Evolutionary conservation across 345 rosid species (phyloP).

Genomic region (Aegle marmelos): DNA sequence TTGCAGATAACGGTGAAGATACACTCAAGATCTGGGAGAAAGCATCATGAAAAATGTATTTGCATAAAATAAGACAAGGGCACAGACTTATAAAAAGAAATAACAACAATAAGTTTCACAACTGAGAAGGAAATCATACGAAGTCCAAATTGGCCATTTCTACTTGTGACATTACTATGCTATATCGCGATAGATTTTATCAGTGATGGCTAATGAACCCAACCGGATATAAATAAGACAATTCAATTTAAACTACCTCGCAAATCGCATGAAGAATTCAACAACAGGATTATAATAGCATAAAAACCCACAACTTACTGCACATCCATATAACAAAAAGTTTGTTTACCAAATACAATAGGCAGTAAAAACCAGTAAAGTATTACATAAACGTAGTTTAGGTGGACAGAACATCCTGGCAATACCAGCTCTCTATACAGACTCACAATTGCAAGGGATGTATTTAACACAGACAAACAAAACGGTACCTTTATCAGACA

Average conservation of each 20-base stretch:
- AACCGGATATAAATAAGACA: neutral
- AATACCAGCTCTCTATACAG: neutral
- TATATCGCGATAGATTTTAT: neutral
- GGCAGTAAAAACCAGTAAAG: neutral
- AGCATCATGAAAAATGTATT: neutral
- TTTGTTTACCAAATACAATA: neutral
- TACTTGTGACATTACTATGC: neutral
- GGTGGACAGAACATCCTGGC: neutral
- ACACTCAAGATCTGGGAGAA: constrained; percentile 80
- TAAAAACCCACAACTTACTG: neutral
- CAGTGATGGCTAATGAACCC: neutral
- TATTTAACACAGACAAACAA: neutral
- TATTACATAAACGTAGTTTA: neutral
- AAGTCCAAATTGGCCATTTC: neutral
- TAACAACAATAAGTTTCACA: neutral
- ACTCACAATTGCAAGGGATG: neutral
- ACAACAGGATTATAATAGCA: neutral
- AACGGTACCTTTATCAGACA: constrained; percentile 81
- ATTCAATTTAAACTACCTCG: neutral
- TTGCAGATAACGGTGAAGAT: constrained; percentile 92
- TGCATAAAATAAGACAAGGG: neutral
- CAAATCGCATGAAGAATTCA: neutral
- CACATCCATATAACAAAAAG: neutral
- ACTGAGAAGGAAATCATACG: neutral
- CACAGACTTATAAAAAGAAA: neutral